Base-by-base conservation (phyloP, 257 asterid species). In the Solanum appendiculatum region DNA sequence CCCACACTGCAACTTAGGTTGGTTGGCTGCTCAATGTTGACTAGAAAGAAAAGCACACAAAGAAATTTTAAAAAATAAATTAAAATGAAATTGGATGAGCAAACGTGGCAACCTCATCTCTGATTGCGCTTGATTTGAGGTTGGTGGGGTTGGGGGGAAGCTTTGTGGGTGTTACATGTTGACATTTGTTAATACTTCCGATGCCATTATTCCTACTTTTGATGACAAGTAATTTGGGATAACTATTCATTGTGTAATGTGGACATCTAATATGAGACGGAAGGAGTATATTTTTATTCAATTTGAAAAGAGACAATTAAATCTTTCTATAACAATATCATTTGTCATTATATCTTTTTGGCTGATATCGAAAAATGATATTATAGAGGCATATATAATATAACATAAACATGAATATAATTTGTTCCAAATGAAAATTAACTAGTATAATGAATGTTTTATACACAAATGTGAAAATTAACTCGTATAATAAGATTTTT, bases 71-170 rank as follows among this genome's bases (percentile, higher is more conserved):
- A 68, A 85, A 63, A 64, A 27, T 16, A 23, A 25, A 44, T 15
- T 25, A 9, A 80, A 15, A 5, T 29, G 18, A 33, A 84, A 72
- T 87, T 77, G 60, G 88, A 85, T 81, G 90, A 75, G 81, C 82
- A 81, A 73, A 86, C 70, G 86, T 88, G 86, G 91, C 77, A 86
- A 86, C 86, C 88, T 85, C 80, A 88, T 87, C 86, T 68, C 51
- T 70, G 66, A 83, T 64, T 87, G 78, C 56, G 46, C 25, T 87
- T 88, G 66, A 73, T 83, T 73, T 89, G 88, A 80, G 82, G 86
- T 84, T 48, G 73, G n/a, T 54, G 25, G 36, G 25, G 16, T 8
- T 7, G 31, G 9, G 29, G 1, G 10, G 15, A 7, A 5, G 4
- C 27, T 5, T 72, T 37, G 21, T 39, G 12, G 54, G 6, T 11